Evolutionary conservation across 768 basidiomycete species (phyloP), one percentile per base, ranked within the genome.

Genomic region (Mycena filopes): DNA sequence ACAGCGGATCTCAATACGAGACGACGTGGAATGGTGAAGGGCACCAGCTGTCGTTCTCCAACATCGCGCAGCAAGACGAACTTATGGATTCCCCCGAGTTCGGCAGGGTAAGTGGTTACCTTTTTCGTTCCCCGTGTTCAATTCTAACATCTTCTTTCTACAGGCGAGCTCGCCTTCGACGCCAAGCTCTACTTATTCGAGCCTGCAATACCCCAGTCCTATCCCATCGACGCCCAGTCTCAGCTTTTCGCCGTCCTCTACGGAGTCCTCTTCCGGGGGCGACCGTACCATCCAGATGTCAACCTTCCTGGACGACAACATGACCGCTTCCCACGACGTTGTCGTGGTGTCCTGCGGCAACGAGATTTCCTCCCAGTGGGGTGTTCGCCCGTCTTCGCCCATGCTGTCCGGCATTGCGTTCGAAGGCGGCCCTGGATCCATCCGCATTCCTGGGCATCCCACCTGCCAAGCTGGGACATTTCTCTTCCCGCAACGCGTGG

Each of bases 271-370:
- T 15, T 84, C 84, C 7, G 76, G 82, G 48, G 87, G 82, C 49
- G 87, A 87, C 67, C 82, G 82, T 25, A 88, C 86, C 0, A 78
- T 87, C 25, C 87, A 88, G 68, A 84, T 87, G 83, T 75, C 81
- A 18, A 80, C 76, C 0, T 87, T 87, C 61, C 75, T 82, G 70
- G 87, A 89, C 64, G 81, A 82, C 41, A 71, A 72, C 40, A 75
- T 77, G 71, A 70, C 68, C 16, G 47, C 70, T 28, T 47, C 60
- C 13, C 40, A 60, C n/a, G 59, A 51, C 41, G 57, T 59, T 40
- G 62, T 43, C 38, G 26, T 50, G 20, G 57, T 51, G 1, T 57
- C 49, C 16, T 38, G 63, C 50, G 56, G 45, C 10, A 68, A 50
- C 41, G 56, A 59, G 53, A 60, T 46, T 50, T 38, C 54, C 47